Evolutionary conservation across 2,329 filamentous ascomycete genomes (phyloP).

Genomic region (Xenoacremonium recifei): DNA sequence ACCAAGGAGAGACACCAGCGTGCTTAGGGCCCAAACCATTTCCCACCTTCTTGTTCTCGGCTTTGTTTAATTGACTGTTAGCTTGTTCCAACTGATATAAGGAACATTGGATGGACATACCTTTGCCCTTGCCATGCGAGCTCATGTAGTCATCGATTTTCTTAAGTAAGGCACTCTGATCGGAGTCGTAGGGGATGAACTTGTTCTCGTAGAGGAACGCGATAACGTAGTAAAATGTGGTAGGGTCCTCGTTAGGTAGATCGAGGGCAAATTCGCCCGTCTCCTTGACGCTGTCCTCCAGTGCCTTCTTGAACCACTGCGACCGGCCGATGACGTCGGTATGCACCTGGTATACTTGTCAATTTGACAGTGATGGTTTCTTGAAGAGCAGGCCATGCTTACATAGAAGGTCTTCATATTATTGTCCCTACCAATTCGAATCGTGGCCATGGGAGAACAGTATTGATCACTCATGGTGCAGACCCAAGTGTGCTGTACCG

Average conservation of each 20-base stretch:
- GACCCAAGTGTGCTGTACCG: constrained; percentile 49
- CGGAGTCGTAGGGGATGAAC: too few relatives aligned
- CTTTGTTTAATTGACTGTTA: too few relatives aligned
- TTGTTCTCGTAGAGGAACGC: constrained; percentile 49
- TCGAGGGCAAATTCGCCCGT: constrained; percentile 44
- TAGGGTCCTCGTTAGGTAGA: constrained; percentile 50
- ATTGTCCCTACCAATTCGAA: constrained; percentile 41
- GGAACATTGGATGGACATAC: too few relatives aligned
- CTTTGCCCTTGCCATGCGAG: constrained; percentile 45
- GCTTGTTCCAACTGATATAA: neutral
- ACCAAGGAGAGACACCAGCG: too few relatives aligned
- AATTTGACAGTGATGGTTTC: constrained; percentile 3
- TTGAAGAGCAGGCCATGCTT: neutral
- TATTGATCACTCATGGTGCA: constrained; percentile 49
- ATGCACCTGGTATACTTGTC: constrained; percentile 38
- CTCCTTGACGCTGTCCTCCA: constrained; percentile 48
- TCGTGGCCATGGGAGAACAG: constrained; percentile 42
- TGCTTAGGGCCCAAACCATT: too few relatives aligned
- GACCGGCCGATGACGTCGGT: constrained; percentile 43
- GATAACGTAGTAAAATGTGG: constrained; percentile 50
- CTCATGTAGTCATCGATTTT: too few relatives aligned
- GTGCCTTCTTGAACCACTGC: constrained; percentile 48
- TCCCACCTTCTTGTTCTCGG: too few relatives aligned
- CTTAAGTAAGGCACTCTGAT: too few relatives aligned
- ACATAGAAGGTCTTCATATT: constrained; percentile 42